Base-by-base conservation (phyloP, 2,329 filamentous ascomycete genomes). In the Rutstroemia sydowiana region DNA sequence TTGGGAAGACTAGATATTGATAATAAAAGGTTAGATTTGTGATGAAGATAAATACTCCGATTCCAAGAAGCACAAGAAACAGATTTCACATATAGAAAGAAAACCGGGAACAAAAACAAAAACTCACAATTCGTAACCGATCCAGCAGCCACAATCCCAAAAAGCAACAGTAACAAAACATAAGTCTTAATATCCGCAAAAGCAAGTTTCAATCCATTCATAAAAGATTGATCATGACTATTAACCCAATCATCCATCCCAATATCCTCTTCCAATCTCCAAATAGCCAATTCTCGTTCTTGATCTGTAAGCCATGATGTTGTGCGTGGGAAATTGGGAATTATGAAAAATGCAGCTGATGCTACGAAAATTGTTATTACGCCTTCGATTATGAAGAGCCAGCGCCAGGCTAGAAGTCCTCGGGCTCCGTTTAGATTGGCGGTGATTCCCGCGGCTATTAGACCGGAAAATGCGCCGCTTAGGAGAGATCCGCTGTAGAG, bases 1-100 rank as follows among this genome's bases (percentile, higher is more conserved):
- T 85, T 0, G 82, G 82, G 68, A 85, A 84, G 71, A 85, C 7
- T 3, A 13, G 34, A 37, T 18, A 37, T 13, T n/a, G n/a, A n/a
- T n/a, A n/a, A n/a, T n/a, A n/a, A n/a, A n/a, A n/a, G n/a, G n/a
- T n/a, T n/a, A n/a, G n/a, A n/a, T n/a, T n/a, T n/a, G n/a, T n/a
- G n/a, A n/a, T n/a, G n/a, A n/a, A n/a, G n/a, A n/a, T n/a, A n/a
- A n/a, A n/a, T n/a, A n/a, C n/a, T n/a, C n/a, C n/a, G n/a, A n/a
- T n/a, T n/a, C n/a, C n/a, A n/a, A n/a, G n/a, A n/a, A n/a, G n/a
- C n/a, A n/a, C n/a, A n/a, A n/a, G n/a, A n/a, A n/a, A n/a, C n/a
- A n/a, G n/a, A n/a, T n/a, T n/a, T n/a, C n/a, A n/a, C n/a, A n/a
- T n/a, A n/a, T n/a, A n/a, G n/a, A n/a, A n/a, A n/a, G n/a, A n/a